Evolutionary conservation across 495 filamentous ascomycete genomes (phyloP), one percentile per base, ranked within the genome.

Genomic region (Hypoxylon intermedium): DNA sequence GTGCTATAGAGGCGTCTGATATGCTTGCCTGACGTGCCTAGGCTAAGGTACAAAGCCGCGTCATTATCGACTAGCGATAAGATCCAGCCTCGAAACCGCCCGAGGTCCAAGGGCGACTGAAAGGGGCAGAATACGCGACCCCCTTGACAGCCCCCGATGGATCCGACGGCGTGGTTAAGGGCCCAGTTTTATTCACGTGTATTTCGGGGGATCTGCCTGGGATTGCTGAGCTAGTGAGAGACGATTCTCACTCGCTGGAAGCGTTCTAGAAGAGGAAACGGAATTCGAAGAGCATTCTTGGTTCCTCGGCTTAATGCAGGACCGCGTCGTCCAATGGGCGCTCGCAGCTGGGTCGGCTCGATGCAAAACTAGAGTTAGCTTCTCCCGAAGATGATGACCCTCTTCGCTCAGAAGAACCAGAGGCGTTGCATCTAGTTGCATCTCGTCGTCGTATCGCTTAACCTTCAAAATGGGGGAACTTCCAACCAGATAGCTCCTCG

Each of bases 121-220:
- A 60, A 56, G 54, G 49, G 58, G 60, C 30, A 64, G 47, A 43
- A 31, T 58, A 58, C 21, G 48, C 44, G 40, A 56, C 56, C 62
- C 24, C 51, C 52, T 54, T 60, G 62, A 60, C 56, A 65, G 51
- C 38, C 24, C n/a, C 60, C 26, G 28, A 66, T 51, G 52, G 63
- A 62, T 67, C 63, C 63, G 63, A 58, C 36, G 58, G 58, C 63
- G 58, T 67, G 63, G 63, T 50, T 62, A 49, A 24, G 58, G 63
- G 23, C 24, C 63, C 63, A 67, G 6, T 67, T 67, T 67, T 62
- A 43, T 58, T 67, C 58, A 62, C 58, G 57, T 67, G 63, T 62
- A 47, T 34, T n/a, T 62, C 57, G 52, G 52, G 58, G 49, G 63
- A 62, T 62, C 58, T 62, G 52, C 58, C 56, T 67, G 58, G 63